Conservation (phyloP, 768 basidiomycete species). For the Aureoboletus auriporus region DNA sequence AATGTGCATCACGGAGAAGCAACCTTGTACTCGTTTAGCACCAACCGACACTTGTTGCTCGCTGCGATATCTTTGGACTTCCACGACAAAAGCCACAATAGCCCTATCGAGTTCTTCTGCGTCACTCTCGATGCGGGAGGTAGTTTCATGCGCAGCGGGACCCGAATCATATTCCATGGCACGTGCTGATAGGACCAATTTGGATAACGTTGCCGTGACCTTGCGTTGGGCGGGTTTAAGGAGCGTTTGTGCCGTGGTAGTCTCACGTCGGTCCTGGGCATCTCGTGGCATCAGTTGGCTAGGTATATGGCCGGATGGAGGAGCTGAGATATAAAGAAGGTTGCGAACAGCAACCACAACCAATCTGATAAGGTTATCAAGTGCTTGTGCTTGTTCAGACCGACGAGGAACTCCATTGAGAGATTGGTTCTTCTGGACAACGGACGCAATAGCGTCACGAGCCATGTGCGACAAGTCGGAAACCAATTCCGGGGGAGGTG, state of each 20-base stretch:
- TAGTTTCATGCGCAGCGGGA: constrained; percentile 55
- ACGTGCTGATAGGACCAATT: constrained; percentile 86
- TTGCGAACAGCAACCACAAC: constrained; percentile 75
- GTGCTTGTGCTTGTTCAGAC: constrained; percentile 50
- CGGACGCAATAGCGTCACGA: constrained; percentile 56
- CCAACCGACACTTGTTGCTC: constrained; percentile 23
- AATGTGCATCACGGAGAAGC: constrained; percentile 57
- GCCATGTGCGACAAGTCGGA: constrained; percentile 59
- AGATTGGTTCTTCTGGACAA: constrained; percentile 56
- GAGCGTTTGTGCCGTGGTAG: constrained; percentile 48
- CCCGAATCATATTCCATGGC: constrained; percentile 82
- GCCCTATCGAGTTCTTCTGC: constrained; percentile 74
- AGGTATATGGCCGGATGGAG: constrained; percentile 59
- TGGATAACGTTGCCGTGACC: constrained; percentile 84
- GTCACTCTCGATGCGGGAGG: constrained; percentile 69
- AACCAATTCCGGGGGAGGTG: constrained; percentile 54
- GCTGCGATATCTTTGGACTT: constrained; percentile 58
- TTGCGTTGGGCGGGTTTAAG: constrained; percentile 81
- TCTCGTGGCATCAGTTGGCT: constrained; percentile 48
- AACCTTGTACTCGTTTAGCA: constrained; percentile 56
- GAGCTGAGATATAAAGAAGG: constrained; percentile 65
- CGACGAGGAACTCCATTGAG: constrained; percentile 40
- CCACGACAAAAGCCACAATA: constrained; percentile 60
- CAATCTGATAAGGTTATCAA: constrained; percentile 59
- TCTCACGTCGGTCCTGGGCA: constrained; percentile 41